Evolutionary conservation across 140 eudicot genomes (phyloP).

Genomic region (Anethum foeniculum): DNA sequence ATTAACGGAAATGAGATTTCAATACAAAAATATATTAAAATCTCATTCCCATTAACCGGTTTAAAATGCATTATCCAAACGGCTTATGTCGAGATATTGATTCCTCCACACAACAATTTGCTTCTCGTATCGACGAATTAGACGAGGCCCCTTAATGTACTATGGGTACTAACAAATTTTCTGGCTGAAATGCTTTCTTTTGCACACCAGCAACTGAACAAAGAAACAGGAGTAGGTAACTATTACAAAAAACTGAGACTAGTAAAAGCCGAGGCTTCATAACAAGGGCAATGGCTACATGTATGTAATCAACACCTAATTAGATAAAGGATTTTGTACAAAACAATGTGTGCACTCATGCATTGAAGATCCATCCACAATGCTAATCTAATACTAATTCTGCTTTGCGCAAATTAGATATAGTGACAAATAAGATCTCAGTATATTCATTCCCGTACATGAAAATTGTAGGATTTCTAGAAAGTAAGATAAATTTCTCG

Average conservation of each 20-base stretch:
- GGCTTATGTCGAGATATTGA: too few species aligned
- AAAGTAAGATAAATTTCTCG: background rate
- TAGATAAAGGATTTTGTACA: background rate
- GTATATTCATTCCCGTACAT: background rate
- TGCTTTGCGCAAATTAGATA: background rate
- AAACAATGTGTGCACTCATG: background rate
- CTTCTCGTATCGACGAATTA: too few species aligned
- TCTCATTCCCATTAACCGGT: too few species aligned
- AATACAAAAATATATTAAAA: too few species aligned
- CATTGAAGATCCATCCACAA: background rate
- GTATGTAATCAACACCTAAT: background rate
- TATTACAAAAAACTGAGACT: background rate
- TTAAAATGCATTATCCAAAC: too few species aligned
- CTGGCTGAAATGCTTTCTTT: background rate
- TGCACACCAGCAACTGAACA: background rate
- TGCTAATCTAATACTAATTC: background rate
- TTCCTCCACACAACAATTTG: too few species aligned
- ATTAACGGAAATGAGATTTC: too few species aligned
- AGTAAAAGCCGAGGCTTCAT: background rate
- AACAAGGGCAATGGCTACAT: background rate
- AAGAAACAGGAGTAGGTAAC: background rate
- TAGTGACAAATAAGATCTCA: background rate
- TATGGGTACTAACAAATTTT: too few species aligned
- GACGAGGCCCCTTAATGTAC: too few species aligned
- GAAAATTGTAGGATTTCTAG: background rate